Evolutionary conservation across 2,329 filamentous ascomycete species (phyloP).

Genomic region (Ophiostoma populinum): DNA sequence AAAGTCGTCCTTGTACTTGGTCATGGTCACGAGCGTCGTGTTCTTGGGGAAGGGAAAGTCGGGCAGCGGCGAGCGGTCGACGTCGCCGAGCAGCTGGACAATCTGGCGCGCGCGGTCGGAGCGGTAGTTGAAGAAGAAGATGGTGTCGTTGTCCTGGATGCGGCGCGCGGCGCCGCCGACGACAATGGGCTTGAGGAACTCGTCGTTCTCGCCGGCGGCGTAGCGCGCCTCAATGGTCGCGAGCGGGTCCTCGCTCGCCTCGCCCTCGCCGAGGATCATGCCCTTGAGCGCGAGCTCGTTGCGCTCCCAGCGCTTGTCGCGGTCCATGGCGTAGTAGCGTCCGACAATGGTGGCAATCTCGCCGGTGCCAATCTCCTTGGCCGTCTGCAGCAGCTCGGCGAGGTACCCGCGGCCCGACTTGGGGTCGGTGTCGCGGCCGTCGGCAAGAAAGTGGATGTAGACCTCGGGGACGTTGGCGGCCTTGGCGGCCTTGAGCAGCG

Average conservation of each 20-base stretch:
- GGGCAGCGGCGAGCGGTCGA: slow-evolving; percentile 77
- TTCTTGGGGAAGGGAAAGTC: slow-evolving; percentile 83
- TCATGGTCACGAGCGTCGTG: slow-evolving; percentile 89
- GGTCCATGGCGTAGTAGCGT: slow-evolving; percentile 97
- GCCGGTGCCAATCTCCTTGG: slow-evolving; percentile 70
- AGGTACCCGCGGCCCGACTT: slow-evolving; percentile 83
- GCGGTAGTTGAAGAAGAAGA: slow-evolving; percentile 99
- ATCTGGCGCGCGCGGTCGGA: slow-evolving; percentile 95
- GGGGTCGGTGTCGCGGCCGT: slow-evolving; percentile 93
- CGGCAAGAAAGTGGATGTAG: slow-evolving; percentile 97
- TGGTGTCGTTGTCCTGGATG: slow-evolving; percentile 79
- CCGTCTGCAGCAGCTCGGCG: slow-evolving; percentile 64
- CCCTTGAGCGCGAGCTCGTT: slow-evolving; percentile 82
- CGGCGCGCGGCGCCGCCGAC: slow-evolving; percentile 72
- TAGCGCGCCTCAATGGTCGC: slow-evolving; percentile 79
- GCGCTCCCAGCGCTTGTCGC: slow-evolving; percentile 97
- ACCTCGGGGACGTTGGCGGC: slow-evolving; percentile 74
- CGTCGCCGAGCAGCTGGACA: slow-evolving; percentile 79
- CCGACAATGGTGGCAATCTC: slow-evolving; percentile 87
- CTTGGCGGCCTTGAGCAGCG: slow-evolving; percentile 79
- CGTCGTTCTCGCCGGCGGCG: slow-evolving; percentile 74
- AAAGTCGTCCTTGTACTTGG: slow-evolving; percentile 91
- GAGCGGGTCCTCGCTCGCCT: slow-evolving; percentile 69
- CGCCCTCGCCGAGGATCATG: slow-evolving; percentile 70
- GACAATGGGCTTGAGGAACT: slow-evolving; percentile 97